Percentiles rank a stretch among this genome's conserved stretches.
Conservation (phyloP, 2,329 filamentous ascomycete genomes). For the Penicillium sp. region DNA sequence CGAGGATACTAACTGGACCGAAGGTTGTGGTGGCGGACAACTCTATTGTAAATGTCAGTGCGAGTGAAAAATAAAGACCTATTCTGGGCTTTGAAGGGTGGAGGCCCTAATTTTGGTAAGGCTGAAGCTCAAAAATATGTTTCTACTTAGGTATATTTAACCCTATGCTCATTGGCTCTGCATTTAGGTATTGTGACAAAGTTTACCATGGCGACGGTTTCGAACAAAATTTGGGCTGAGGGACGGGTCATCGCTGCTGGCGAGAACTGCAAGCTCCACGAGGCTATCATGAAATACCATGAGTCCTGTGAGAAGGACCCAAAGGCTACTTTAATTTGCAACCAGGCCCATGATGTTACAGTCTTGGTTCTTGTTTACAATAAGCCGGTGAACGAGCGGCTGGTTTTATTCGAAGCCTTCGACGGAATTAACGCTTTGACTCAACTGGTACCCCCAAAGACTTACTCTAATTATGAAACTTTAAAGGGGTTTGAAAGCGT, state of each 20-base stretch:
- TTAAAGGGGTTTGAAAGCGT: background rate
- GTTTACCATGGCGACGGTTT: slow-evolving; percentile 19
- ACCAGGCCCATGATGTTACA: background rate
- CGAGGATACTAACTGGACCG: background rate
- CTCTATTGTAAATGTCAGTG: slow-evolving; percentile 18
- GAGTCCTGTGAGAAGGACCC: background rate
- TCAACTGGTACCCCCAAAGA: background rate
- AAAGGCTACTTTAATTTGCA: background rate
- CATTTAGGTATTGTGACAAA: slow-evolving; percentile 21
- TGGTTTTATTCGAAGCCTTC: background rate
- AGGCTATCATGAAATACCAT: background rate
- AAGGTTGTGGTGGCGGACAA: slow-evolving; percentile 25
- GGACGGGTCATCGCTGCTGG: background rate
- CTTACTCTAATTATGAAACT: background rate
- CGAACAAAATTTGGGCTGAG: slow-evolving; percentile 22
- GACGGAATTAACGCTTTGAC: background rate
- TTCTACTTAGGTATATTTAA: too few relatives aligned
- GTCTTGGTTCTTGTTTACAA: background rate
- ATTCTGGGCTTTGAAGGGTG: slow-evolving; percentile 38
- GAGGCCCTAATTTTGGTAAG: slow-evolving; percentile 34
- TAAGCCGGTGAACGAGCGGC: background rate
- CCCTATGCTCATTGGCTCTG: too few relatives aligned
- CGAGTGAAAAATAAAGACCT: slow-evolving; percentile 28
- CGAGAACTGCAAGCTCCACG: background rate
- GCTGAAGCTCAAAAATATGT: too few relatives aligned